A percentile compares a stretch with the other conserved stretches of the same genome.
These are phyloP conservation scores for Euphorbia corollata DNA, from an alignment of 441 rosid genomes.

Conservation along the genomic window DNA sequence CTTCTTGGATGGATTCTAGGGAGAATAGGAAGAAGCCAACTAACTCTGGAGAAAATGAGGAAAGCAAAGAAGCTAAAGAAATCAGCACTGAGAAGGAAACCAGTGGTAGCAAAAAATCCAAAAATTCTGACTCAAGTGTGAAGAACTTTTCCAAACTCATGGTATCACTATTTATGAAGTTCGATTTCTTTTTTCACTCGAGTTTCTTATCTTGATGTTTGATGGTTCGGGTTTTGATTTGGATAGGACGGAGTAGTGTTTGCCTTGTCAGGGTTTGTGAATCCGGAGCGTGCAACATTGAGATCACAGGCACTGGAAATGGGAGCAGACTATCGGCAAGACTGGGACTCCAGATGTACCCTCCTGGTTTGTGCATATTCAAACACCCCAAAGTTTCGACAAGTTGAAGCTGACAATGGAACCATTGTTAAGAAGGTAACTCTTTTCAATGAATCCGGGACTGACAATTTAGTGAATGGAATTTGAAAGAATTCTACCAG, in stretches of 20 bases:
- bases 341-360: slow-evolving; percentile 77
- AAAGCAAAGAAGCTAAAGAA: background rate
- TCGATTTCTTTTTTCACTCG: background rate
- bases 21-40: slow-evolving; percentile 32
- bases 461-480: background rate
- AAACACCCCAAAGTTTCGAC: slow-evolving; percentile 90
- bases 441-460: background rate
- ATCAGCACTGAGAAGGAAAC: too few relatives aligned
- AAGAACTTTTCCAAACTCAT: slow-evolving; percentile 43
- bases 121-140: slow-evolving; percentile 1
- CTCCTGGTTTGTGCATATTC: slow-evolving; percentile 78
- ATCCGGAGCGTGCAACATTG: slow-evolving; percentile 74
- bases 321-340: slow-evolving; percentile 83
- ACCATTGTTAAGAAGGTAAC: slow-evolving; percentile 77
- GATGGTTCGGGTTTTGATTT: slow-evolving; percentile 15
- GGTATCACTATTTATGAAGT: slow-evolving; percentile 30
- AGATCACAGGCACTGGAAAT: slow-evolving; percentile 78
- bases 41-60: slow-evolving; percentile 23
- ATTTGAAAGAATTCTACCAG: background rate
- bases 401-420: slow-evolving; percentile 66
- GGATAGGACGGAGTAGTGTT: slow-evolving; percentile 80
- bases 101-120: slow-evolving; percentile 2
- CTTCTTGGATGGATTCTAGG: slow-evolving; percentile 72
- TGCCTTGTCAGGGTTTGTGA: slow-evolving; percentile 82
- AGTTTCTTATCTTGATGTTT: slow-evolving; percentile 7